phyloP scores from a whole-genome alignment of 2,329 filamentous ascomycete genomes.

The Periconia sp. region DNA sequence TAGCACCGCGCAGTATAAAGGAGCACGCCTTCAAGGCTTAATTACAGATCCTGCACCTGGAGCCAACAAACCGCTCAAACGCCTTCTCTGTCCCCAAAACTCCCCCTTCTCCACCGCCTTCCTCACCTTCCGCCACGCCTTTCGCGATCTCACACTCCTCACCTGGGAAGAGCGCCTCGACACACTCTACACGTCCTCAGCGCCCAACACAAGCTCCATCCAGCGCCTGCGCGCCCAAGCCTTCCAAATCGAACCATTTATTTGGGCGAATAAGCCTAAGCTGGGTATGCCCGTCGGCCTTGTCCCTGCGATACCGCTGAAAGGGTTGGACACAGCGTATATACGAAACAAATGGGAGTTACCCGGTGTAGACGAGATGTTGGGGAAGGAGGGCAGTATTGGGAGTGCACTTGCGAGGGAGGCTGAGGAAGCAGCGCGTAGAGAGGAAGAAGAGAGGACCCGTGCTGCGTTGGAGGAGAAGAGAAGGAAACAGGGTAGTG shows the following conservation, averaged over 20 bases:
- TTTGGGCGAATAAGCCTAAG: conserved; percentile 20
- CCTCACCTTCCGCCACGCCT: conserved; percentile 45
- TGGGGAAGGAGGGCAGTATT: conserved; percentile 11
- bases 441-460: conserved; percentile 2
- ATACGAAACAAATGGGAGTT: conserved; percentile 13
- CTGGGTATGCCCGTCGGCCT: conserved; percentile 11
- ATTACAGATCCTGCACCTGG: conserved; percentile 9
- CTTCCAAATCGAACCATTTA: conserved; percentile 31
- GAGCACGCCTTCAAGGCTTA: conserved; percentile 21
- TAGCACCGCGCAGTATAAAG: too few relatives aligned
- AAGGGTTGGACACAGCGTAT: conserved; percentile 13
- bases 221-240: conserved; percentile 26
- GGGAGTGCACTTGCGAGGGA: conserved; percentile 9
- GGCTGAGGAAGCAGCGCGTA: conserved; percentile 4
- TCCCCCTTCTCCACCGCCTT: conserved; percentile 42
- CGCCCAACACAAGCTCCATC: conserved; percentile 11
- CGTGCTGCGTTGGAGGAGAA: background rate
- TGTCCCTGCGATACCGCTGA: background rate
- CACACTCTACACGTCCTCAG: conserved; percentile 10
- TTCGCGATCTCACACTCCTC: conserved; percentile 47
- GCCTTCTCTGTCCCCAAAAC: conserved; percentile 36
- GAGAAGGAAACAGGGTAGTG: background rate
- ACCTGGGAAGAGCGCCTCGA: conserved; percentile 48
- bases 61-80: conserved; percentile 15
- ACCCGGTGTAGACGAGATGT: conserved; percentile 13